A percentile compares a stretch with the other conserved stretches of the same genome.
Conservation (phyloP, 1,139 yeast genomes). For the Eremothecium gossypii region DNA sequence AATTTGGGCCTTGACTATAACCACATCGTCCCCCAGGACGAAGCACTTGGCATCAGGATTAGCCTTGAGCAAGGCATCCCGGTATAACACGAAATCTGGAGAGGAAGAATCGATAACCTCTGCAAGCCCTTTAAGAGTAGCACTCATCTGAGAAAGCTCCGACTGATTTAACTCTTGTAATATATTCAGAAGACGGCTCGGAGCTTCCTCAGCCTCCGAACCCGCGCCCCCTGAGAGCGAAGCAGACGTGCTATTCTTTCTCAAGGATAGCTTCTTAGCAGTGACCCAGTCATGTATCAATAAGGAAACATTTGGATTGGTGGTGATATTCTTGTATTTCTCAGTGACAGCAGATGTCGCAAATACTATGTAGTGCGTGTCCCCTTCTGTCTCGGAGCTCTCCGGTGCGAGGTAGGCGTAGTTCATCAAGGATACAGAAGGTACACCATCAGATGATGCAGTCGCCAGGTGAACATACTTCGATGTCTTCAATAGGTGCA, state of each 20-base stretch:
- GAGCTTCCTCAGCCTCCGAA: conserved; percentile 6
- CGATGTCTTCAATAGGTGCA: conserved; percentile 45
- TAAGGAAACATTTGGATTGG: conserved; percentile 68
- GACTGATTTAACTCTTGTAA: conserved; percentile 65
- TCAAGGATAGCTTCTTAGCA: conserved; percentile 36
- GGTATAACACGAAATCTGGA: conserved; percentile 46
- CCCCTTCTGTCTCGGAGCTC: conserved; percentile 28
- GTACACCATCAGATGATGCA: conserved; percentile 47
- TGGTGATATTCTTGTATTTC: conserved; percentile 55
- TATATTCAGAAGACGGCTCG: conserved; percentile 44
- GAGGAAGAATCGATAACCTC: conserved; percentile 37
- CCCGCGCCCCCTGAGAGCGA: conserved; percentile 16
- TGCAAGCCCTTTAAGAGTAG: conserved; percentile 68
- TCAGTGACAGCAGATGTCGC: conserved; percentile 63
- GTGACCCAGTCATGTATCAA: conserved; percentile 84
- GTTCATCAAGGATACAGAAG: conserved; percentile 86
- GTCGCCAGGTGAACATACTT: conserved; percentile 79
- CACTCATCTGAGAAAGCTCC: conserved; percentile 68
- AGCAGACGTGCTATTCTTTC: conserved; percentile 20
- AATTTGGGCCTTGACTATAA: conserved; percentile 56
- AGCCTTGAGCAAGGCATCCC: conserved; percentile 46
- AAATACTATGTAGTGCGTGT: conserved; percentile 46
- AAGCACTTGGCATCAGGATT: conserved; percentile 65
- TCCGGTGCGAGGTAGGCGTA: conserved; percentile 50
- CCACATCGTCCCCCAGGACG: conserved; percentile 52